Conservation (phyloP, 2,329 filamentous ascomycete genomes). For the Fonsecaea multimorphosa region DNA sequence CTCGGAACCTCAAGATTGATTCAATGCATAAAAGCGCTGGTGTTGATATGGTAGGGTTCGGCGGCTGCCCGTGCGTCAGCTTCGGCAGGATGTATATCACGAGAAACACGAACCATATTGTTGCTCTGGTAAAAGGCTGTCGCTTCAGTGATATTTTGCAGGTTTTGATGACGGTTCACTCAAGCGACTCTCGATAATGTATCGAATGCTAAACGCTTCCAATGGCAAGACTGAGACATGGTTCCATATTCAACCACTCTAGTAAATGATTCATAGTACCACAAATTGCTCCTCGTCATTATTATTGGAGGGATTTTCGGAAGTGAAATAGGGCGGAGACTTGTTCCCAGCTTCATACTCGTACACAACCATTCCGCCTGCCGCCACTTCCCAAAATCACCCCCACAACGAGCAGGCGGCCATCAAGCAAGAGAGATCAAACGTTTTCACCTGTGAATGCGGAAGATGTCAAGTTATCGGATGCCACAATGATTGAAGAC, state of each 20-base stretch:
- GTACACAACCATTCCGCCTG: background rate
- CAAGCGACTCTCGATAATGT: background rate
- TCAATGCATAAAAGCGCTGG: constrained; percentile 33
- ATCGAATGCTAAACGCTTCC: background rate
- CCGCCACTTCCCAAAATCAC: background rate
- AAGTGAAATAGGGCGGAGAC: background rate
- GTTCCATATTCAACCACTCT: background rate
- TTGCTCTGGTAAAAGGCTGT: background rate
- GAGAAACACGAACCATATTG: constrained; percentile 22
- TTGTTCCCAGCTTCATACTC: background rate
- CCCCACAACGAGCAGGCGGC: background rate
- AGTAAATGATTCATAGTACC: too few species aligned
- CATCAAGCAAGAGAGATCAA: background rate
- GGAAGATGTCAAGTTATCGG: background rate
- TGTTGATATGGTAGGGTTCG: constrained; percentile 29
- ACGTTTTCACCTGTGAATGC: background rate
- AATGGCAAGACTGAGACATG: background rate
- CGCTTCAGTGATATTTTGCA: background rate
- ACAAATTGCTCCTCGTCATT: background rate
- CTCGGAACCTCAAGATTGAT: background rate
- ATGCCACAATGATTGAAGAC: constrained; percentile 76
- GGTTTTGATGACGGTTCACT: background rate
- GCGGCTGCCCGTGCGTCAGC: constrained; percentile 15
- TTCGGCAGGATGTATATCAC: constrained; percentile 28
- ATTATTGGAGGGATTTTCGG: background rate